Percentiles rank a stretch among this genome's conserved stretches.
Evolutionary conservation across 1,284 basidiomycete species (phyloP).

Genomic region (Inonotus hispidus): DNA sequence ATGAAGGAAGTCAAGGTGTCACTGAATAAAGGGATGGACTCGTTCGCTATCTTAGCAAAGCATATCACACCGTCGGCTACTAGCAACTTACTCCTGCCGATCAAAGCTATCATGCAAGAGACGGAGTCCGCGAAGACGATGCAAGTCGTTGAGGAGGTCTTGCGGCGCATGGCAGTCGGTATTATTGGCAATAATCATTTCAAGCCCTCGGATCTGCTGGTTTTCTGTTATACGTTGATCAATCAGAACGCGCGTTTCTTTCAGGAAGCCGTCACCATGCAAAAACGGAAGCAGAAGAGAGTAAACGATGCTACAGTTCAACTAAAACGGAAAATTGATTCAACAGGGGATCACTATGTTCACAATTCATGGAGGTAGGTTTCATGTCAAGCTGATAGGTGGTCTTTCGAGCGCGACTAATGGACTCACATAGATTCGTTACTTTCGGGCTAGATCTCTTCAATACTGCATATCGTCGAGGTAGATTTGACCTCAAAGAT

Average conservation of each 20-base stretch:
- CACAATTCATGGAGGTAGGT: slow-evolving; percentile 79
- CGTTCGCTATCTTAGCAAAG: slow-evolving; percentile 77
- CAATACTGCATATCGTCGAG: slow-evolving; percentile 80
- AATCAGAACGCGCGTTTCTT: slow-evolving; percentile 87
- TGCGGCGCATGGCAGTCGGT: slow-evolving; percentile 80
- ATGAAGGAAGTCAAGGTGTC: slow-evolving; percentile 86
- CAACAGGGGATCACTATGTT: slow-evolving; percentile 66
- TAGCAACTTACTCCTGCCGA: slow-evolving; percentile 71
- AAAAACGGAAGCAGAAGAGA: slow-evolving; percentile 31
- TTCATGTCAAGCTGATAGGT: background rate
- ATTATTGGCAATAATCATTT: slow-evolving; percentile 82
- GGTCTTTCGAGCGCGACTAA: slow-evolving; percentile 3
- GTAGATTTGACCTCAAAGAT: slow-evolving; percentile 83
- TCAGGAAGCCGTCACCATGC: slow-evolving; percentile 39
- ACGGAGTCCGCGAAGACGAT: slow-evolving; percentile 82
- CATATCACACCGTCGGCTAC: slow-evolving; percentile 73
- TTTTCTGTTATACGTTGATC: slow-evolving; percentile 86
- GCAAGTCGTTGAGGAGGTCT: slow-evolving; percentile 83
- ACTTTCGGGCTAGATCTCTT: slow-evolving; percentile 92
- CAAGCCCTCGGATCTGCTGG: slow-evolving; percentile 66
- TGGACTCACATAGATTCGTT: slow-evolving; percentile 64
- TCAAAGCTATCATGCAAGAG: slow-evolving; percentile 83
- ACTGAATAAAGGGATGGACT: slow-evolving; percentile 76
- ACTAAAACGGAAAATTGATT: slow-evolving; percentile 59
- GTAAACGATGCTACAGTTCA: slow-evolving; percentile 69